Conservation (phyloP, 768 basidiomycete genomes). For the Boletus edulis region DNA sequence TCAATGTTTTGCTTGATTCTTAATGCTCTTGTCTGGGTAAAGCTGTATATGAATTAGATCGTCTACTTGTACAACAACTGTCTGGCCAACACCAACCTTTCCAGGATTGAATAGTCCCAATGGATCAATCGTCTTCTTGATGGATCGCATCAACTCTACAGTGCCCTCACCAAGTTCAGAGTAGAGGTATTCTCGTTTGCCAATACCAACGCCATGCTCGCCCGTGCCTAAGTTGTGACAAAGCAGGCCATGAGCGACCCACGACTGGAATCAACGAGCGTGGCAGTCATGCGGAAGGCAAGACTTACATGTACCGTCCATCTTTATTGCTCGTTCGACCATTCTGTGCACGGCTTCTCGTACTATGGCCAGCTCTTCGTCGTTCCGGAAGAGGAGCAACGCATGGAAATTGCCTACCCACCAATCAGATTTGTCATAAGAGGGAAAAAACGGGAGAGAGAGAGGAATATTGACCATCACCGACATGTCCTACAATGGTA, state of each 20-base stretch:
- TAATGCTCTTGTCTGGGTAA: constrained; percentile 28
- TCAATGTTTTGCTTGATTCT: not conserved
- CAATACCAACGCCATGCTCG: constrained; percentile 87
- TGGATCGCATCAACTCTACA: constrained; percentile 77
- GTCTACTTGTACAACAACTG: not conserved
- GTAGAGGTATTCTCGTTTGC: constrained; percentile 78
- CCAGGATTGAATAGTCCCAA: constrained; percentile 79
- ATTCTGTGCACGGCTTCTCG: constrained; percentile 53
- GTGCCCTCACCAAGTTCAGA: constrained; percentile 83
- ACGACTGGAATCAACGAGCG: not conserved
- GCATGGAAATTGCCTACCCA: constrained; percentile 48
- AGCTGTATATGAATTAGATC: constrained; percentile 2
- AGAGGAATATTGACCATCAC: constrained; percentile 52
- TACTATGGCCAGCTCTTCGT: constrained; percentile 47
- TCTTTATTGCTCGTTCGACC: constrained; percentile 62
- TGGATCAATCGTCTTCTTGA: constrained; percentile 77
- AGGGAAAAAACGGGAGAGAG: constrained; percentile 9
- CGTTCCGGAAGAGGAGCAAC: constrained; percentile 53
- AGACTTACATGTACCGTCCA: constrained; percentile 70
- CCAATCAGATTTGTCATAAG: not conserved
- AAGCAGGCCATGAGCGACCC: not conserved
- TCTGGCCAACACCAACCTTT: constrained; percentile 47
- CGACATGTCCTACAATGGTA: constrained; percentile 74
- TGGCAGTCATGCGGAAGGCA: not conserved
- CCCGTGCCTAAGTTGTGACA: constrained; percentile 51